Evolutionary conservation across 331 rosid species (phyloP), one percentile per base, ranked within the genome.

Genomic region (Acacia pycnantha): DNA sequence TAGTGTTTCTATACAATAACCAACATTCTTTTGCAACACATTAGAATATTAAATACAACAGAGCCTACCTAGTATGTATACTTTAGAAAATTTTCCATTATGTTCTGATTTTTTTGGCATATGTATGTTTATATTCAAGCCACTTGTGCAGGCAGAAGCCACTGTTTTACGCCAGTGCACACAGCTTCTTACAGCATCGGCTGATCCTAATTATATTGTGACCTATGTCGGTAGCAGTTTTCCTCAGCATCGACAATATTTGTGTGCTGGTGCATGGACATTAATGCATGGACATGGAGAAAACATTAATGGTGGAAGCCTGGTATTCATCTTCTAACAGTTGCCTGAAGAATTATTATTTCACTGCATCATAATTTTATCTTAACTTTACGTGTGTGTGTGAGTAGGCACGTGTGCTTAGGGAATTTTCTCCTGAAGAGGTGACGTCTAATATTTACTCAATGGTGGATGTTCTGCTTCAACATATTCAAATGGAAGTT

Each of bases 231-330:
- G 83, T 87, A 93, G 88, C 76, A 96, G 98, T 87, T 92, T 92
- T 88, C 89, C 88, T 47, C 87, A 77, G 85, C 99, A 96, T 81
- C 90, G 98, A 71, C 89, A 88, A 76, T 91, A 91, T 89, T 82
- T 96, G 77, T 96, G 99, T 90, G 97, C 99, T 78, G 99, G 98
- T 84, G 98, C 98, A 27, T 96, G 97, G 98, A 91, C 89, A 82
- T 87, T 96, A 76, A 94, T 94, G 99, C 95, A 94, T 76, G 97
- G 99, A 62, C 97, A 88, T 85, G 91, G 91, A 46, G 98, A 96
- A 86, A 94, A 83, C 76, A 94, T 96, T 72, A 94, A 92, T 89
- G 86, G 94, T 37, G 88, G 82, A 74, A 92, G 91, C 88, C 89
- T 96, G 97, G 99, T 96, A 91, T 48, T 78, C 74, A 69, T 82